phyloP scores from a whole-genome alignment of 108 stramenopile genomes.

The Mediolabrus comicus region DNA sequence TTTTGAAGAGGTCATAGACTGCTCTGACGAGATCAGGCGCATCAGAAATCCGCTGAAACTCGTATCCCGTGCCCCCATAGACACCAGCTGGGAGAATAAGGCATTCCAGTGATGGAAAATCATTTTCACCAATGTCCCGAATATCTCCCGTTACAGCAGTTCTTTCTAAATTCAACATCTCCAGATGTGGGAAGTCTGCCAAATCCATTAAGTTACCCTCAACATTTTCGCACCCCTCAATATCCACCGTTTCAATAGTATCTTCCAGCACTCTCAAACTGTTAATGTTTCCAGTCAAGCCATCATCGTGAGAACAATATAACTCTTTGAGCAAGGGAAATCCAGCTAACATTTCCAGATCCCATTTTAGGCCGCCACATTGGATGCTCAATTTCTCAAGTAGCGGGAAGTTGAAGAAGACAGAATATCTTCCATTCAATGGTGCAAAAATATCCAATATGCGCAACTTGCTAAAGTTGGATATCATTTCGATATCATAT shows the following conservation, averaged over 20 bases:
- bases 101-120: not conserved
- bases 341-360: not conserved
- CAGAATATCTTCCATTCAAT: not conserved
- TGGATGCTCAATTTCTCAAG: not conserved
- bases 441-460: not conserved
- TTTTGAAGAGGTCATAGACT: not conserved
- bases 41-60: not conserved
- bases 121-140: not conserved
- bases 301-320: not conserved
- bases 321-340: not conserved
- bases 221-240: not conserved
- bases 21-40: not conserved
- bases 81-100: not conserved
- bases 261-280: not conserved
- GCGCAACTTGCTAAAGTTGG: not conserved
- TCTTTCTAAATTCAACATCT: not conserved
- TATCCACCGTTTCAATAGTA: not conserved
- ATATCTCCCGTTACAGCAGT: not conserved
- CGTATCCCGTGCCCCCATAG: not conserved
- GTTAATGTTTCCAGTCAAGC: not conserved
- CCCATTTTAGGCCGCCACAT: not conserved
- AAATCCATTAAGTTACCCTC: not conserved
- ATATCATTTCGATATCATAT: not conserved
- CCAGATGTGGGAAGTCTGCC: conserved; percentile 12
- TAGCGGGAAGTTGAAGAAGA: not conserved